phyloP scores from a whole-genome alignment of 2,329 filamentous ascomycete genomes.

The Bisporella sp. region DNA sequence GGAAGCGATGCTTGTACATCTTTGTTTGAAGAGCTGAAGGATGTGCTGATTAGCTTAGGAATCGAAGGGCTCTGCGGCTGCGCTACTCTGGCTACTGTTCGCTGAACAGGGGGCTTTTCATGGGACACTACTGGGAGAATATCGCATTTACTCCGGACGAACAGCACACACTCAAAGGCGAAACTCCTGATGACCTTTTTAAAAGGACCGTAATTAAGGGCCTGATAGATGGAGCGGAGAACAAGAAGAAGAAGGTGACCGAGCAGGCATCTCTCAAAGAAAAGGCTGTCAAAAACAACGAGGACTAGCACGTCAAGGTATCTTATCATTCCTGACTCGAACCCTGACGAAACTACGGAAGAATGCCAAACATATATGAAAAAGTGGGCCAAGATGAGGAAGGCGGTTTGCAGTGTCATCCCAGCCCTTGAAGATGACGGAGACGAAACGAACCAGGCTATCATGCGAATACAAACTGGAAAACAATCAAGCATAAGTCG shows the following conservation, averaged over 20 bases:
- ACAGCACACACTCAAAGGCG: not conserved
- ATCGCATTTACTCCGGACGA: not conserved
- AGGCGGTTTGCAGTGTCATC: not conserved
- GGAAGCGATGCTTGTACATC: no score
- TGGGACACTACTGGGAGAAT: not conserved
- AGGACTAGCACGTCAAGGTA: not conserved
- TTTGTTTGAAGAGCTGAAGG: no score
- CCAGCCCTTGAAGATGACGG: not conserved
- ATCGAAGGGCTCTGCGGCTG: not conserved
- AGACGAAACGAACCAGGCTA: not conserved
- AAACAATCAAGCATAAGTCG: not conserved
- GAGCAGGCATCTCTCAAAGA: not conserved
- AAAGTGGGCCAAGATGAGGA: not conserved
- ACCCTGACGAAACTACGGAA: not conserved
- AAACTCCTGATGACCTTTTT: not conserved
- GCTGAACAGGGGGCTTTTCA: not conserved
- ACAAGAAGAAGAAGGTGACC: not conserved
- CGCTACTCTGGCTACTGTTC: not conserved
- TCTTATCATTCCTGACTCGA: not conserved
- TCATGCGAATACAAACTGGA: not conserved
- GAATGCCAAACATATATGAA: not conserved
- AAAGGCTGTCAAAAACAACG: not conserved
- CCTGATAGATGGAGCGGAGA: not conserved
- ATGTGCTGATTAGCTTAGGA: not conserved
- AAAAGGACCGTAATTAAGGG: not conserved